A percentile compares a stretch with the other conserved stretches of the same genome.
Conservation (phyloP, 768 basidiomycete species). For the Leccinum variicolor region DNA sequence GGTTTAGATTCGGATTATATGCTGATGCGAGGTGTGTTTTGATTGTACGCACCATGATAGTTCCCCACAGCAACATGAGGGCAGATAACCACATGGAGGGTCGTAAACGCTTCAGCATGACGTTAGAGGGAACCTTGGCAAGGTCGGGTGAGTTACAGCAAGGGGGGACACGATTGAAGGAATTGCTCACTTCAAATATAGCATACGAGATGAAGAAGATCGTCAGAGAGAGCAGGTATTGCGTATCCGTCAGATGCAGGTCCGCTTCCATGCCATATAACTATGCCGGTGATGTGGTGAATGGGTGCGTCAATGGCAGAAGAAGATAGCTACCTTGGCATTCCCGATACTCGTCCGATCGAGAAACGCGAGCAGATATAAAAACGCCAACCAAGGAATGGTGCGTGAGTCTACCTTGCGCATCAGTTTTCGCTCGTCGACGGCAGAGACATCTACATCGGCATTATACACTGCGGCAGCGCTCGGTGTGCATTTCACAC, state of each 20-base stretch:
- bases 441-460: constrained; percentile 53
- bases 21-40: neutral
- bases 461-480: constrained; percentile 33
- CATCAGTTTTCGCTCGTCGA: constrained; percentile 68
- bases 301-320: neutral
- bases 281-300: constrained; percentile 31
- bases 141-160: neutral
- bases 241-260: constrained; percentile 58
- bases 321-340: constrained; percentile 13
- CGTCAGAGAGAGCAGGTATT: constrained; percentile 65
- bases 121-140: constrained; percentile 62
- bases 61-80: constrained; percentile 72
- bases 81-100: constrained; percentile 76
- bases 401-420: constrained; percentile 68
- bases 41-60: constrained; percentile 57
- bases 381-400: constrained; percentile 67
- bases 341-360: constrained; percentile 57
- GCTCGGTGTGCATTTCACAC: neutral
- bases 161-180: neutral
- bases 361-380: constrained; percentile 74
- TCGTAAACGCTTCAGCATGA: constrained; percentile 67
- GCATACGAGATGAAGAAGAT: constrained; percentile 63
- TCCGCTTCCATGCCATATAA: constrained; percentile 59
- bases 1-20: neutral
- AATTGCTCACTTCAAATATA: constrained; percentile 54